Evolutionary conservation across 2,329 filamentous ascomycete genomes (phyloP), one percentile per base, ranked within the genome.

Genomic region (Cucurbitaria berberidis): DNA sequence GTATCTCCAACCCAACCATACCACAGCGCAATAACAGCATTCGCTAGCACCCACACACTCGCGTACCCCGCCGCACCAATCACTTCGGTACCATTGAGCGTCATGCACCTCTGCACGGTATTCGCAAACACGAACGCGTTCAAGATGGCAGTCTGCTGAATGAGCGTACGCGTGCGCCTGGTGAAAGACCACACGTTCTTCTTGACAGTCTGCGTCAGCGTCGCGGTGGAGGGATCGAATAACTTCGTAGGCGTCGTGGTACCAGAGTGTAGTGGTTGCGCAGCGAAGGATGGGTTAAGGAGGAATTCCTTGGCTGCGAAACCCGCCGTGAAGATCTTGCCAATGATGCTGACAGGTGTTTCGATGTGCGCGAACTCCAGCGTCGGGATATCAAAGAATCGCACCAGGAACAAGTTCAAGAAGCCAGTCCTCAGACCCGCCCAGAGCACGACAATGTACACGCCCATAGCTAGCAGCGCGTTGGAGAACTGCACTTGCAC

Each of bases 381-480:
- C 26, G 86, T 88, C 6, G 84, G 82, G 46, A 97, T 82, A n/a
- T 70, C 64, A 68, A 96, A 96, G 78, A 93, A 84, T 26, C 86
- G 78, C 45, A 92, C 84, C n/a, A 97, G 81, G 66, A 85, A 85
- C 21, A 79, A 75, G 6, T 91, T 90, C 15, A 96, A 82, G 26
- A 49, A 21, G 76, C 87, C 87, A 15, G 86, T 87, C 52, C 82
- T 82, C 73, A 89, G 87, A 48, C 88, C 86, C 45, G 84, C 75
- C 66, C 89, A 90, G 26, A 96, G 77, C 1, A 85, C 80, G n/a
- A 92, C 81, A 49, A 84, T 85, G 78, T 95, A 96, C 58, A 96
- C 86, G 45, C 84, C 81, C 7, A 88, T 83, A 3, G 89, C 86
- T 35, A 95, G 83, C 13, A 89, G 70, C 2, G 84, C 84, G 15